A percentile compares a stretch with the other conserved stretches of the same genome.
These are phyloP conservation scores for Rhododendron williamsianum DNA, from an alignment of 148 eudicot genomes.

Conservation along the genomic window DNA sequence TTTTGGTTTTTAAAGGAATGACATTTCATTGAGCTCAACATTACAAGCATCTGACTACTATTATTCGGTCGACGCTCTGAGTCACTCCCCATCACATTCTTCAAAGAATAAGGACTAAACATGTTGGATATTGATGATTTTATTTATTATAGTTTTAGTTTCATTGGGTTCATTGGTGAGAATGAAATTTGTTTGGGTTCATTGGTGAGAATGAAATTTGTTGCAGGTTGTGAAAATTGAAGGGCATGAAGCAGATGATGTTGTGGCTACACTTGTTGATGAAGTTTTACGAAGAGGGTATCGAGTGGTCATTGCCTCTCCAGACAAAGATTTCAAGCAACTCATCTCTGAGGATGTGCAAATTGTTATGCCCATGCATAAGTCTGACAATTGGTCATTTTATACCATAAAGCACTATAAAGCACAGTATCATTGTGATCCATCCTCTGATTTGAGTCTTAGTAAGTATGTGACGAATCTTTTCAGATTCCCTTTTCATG, in stretches of 20 bases:
- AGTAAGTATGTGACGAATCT: constrained; percentile 38
- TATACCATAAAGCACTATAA: constrained; percentile 83
- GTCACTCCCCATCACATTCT: not conserved
- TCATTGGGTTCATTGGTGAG: constrained; percentile 6
- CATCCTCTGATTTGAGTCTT: constrained; percentile 82
- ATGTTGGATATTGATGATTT: not conserved
- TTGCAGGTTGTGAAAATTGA: constrained; percentile 68
- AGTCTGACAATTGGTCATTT: constrained; percentile 82
- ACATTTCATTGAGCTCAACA: not conserved
- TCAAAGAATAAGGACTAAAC: not conserved
- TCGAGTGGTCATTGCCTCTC: constrained; percentile 83
- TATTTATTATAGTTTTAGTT: not conserved
- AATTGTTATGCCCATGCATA: constrained; percentile 77
- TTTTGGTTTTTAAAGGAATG: not conserved
- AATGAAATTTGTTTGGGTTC: not conserved
- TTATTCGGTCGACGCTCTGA: not conserved
- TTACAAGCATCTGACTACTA: not conserved
- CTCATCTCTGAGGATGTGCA: constrained; percentile 90
- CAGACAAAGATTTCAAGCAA: constrained; percentile 98
- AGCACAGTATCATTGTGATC: constrained; percentile 85
- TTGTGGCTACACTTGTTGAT: constrained; percentile 73
- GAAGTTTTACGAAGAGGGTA: constrained; percentile 51
- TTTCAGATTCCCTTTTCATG: not conserved
- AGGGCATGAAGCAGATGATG: constrained; percentile 92
- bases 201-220: constrained; percentile 8